Base-by-base conservation (phyloP, 768 basidiomycete species). In the Suillus tomentosus region DNA sequence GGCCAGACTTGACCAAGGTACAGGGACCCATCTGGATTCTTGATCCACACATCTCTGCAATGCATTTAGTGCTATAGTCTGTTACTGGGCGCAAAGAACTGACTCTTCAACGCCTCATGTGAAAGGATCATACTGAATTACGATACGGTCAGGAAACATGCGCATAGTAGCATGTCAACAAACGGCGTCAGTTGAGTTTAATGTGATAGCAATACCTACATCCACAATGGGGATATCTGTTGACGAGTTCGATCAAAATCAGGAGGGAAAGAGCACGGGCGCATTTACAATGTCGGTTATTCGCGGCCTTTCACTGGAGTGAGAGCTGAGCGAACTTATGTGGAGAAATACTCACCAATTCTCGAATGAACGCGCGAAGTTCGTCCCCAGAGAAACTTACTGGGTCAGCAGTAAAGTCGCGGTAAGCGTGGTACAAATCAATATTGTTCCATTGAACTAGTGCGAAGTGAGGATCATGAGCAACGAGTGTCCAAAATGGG, bases 391-490 rank as follows among this genome's bases (percentile, higher is more conserved):
- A 85, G 78, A 85, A 91, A 53, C 79, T 82, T 39, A 85, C 81
- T 15, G 88, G 88, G 70, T 90, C 89, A 8, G 82, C 74, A 6
- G 89, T 91, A 66, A 90, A 90, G 73, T 89, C 89, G 15, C 90
- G 81, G 43, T 82, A 78, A 34, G 87, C 84, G 68, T 89, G 85
- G 67, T 89, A 91, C 58, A 91, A 66, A 74, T 91, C 89, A 65
- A 91, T n/a, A n/a, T n/a, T n/a, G n/a, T n/a, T n/a, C n/a, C n/a
- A n/a, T 81, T 89, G 89, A 50, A 86, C 88, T 88, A 37, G 11
- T 17, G 0, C 19, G 22, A 19, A 58, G 65, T 73, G 11, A 68
- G 54, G 15, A 15, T 56, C 15, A 56, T n/a, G n/a, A n/a, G n/a
- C n/a, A n/a, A n/a, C n/a, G n/a, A n/a, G n/a, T n/a, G n/a, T n/a